Conservation (phyloP, 768 basidiomycete genomes). For the Mycena venus region DNA sequence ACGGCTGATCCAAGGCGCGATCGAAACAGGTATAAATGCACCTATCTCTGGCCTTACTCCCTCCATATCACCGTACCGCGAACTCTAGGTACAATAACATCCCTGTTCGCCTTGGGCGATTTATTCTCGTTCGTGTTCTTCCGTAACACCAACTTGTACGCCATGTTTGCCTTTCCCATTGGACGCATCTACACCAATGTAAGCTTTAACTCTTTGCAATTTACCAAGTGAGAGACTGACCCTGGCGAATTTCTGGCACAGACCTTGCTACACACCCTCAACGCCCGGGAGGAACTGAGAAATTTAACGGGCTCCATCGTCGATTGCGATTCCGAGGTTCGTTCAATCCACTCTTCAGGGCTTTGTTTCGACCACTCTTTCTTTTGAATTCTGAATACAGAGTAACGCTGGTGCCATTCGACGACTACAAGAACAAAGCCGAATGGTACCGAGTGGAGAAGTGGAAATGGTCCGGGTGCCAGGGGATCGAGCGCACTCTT, state of each 20-base stretch:
- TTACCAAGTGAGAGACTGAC: too few relatives aligned
- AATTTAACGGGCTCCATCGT: background rate
- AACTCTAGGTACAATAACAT: slow-evolving; percentile 52
- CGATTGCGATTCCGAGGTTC: background rate
- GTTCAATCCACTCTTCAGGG: too few relatives aligned
- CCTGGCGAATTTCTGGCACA: background rate
- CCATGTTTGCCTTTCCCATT: slow-evolving; percentile 52
- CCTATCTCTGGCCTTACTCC: too few relatives aligned
- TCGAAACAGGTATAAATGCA: slow-evolving; percentile 67
- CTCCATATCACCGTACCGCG: too few relatives aligned
- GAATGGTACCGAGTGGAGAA: background rate
- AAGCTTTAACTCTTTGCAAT: slow-evolving; percentile 33
- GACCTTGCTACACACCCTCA: slow-evolving; percentile 10
- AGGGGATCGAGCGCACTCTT: too few relatives aligned
- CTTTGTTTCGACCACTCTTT: background rate
- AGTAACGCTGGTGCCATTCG: background rate
- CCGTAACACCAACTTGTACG: slow-evolving; percentile 44
- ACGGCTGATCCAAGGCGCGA: slow-evolving; percentile 65
- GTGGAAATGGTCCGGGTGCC: background rate
- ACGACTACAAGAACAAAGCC: background rate
- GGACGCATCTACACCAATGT: slow-evolving; percentile 64
- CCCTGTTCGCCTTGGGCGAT: slow-evolving; percentile 65
- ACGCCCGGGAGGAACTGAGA: background rate
- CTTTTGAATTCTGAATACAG: too few relatives aligned
- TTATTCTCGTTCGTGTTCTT: slow-evolving; percentile 50